Evolutionary conservation across 2,329 filamentous ascomycete species (phyloP).

Genomic region (Colletotrichum acutatum): DNA sequence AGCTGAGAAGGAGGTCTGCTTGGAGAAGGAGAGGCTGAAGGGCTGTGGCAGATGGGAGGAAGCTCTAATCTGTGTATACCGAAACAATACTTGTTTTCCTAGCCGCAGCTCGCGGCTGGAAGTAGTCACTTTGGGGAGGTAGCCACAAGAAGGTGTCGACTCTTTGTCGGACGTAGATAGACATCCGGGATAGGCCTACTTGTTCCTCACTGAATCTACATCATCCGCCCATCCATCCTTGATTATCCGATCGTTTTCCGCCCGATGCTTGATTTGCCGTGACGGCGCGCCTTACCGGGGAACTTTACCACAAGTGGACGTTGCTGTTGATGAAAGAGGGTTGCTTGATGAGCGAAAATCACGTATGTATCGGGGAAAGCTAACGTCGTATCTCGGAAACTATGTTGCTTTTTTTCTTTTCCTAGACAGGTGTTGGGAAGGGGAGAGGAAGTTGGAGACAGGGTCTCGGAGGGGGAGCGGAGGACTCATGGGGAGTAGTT

Average conservation of each 20-base stretch:
- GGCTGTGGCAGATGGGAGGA: constrained; percentile 14
- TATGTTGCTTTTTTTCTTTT: background rate
- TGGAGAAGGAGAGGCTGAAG: background rate
- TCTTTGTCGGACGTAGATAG: constrained; percentile 25
- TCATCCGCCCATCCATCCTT: constrained; percentile 11
- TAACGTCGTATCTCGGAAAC: constrained; percentile 14
- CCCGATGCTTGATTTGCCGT: background rate
- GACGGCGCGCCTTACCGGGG: background rate
- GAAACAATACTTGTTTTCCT: constrained; percentile 20
- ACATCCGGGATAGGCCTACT: constrained; percentile 31
- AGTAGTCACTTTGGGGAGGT: constrained; percentile 19
- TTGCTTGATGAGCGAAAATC: background rate
- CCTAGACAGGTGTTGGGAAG: no score
- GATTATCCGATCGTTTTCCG: background rate
- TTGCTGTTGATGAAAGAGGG: background rate
- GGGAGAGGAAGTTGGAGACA: background rate
- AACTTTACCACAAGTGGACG: constrained; percentile 6
- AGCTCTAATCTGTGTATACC: constrained; percentile 35
- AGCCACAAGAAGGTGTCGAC: constrained; percentile 9
- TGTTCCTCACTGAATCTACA: constrained; percentile 32
- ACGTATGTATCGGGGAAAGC: background rate
- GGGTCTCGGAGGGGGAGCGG: background rate
- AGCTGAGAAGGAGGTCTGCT: background rate
- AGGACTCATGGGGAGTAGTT: background rate
- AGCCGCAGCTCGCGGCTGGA: background rate